Percentiles rank a stretch among this genome's conserved stretches.
These are phyloP conservation scores for Murraya paniculata DNA, from an alignment of 345 rosid genomes.

Conservation along the genomic window DNA sequence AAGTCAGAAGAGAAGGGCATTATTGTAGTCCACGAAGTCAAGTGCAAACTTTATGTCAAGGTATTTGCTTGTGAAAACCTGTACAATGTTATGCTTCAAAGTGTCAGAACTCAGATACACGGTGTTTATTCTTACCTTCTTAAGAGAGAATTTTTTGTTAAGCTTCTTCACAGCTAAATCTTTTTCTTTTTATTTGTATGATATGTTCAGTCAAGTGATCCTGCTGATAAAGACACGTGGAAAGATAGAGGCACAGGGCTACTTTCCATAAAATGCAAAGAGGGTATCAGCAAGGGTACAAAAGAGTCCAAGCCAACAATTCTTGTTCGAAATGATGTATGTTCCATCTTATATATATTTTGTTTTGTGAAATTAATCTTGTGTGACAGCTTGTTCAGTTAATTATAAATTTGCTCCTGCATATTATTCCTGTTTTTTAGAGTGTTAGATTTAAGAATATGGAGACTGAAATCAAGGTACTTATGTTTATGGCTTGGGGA, in stretches of 20 bases:
- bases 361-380: neutral
- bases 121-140: slow-evolving; percentile 6
- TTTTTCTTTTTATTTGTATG: slow-evolving; percentile 8
- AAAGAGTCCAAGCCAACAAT: slow-evolving; percentile 88
- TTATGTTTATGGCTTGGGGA: neutral
- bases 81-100: neutral
- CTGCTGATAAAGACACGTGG: slow-evolving; percentile 81
- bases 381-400: neutral
- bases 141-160: neutral
- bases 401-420: neutral
- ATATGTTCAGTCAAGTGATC: slow-evolving; percentile 65
- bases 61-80: slow-evolving; percentile 33
- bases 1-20: slow-evolving; percentile 86
- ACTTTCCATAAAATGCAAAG: slow-evolving; percentile 85
- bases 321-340: slow-evolving; percentile 82
- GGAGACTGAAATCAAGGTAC: neutral
- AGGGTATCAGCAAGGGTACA: slow-evolving; percentile 77
- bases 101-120: neutral
- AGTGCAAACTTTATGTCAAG: slow-evolving; percentile 96
- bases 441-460: neutral
- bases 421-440: neutral
- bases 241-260: slow-evolving; percentile 94
- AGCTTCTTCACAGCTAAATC: neutral
- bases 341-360: slow-evolving; percentile 18
- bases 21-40: slow-evolving; percentile 83